Conservation (phyloP, 169 alveolate species). For the Eimeria praecox region DNA sequence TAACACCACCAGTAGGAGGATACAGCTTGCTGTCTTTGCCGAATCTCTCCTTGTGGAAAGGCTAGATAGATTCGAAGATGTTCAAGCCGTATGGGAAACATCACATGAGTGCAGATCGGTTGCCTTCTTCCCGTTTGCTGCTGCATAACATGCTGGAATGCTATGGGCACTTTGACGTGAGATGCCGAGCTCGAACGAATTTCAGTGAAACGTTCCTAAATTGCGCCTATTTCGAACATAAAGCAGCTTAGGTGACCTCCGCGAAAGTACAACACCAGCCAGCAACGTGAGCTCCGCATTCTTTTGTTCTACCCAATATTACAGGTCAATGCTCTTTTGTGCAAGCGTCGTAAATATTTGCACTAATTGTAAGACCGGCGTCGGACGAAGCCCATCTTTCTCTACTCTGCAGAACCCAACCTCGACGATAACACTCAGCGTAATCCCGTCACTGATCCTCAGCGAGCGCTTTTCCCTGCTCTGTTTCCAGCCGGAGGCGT, state of each 20-base stretch:
- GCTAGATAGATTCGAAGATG: background rate
- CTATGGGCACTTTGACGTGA: background rate
- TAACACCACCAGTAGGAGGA: background rate
- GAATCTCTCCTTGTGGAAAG: background rate
- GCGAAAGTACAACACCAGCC: too few relatives aligned
- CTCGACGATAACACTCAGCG: too few relatives aligned
- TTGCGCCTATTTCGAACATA: background rate
- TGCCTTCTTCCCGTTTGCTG: background rate
- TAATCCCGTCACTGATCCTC: conserved; percentile 34
- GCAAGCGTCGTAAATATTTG: too few relatives aligned
- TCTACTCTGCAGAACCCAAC: too few relatives aligned
- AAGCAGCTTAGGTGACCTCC: too few relatives aligned
- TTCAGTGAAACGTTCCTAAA: background rate
- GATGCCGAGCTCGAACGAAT: background rate
- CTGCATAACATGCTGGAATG: background rate
- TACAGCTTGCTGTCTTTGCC: background rate
- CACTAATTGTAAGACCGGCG: too few relatives aligned
- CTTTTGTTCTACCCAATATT: too few relatives aligned
- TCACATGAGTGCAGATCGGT: background rate
- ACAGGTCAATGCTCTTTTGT: too few relatives aligned
- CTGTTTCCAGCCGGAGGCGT: conserved; percentile 67
- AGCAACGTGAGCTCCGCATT: too few relatives aligned
- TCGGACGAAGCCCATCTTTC: too few relatives aligned
- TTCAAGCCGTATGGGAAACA: background rate
- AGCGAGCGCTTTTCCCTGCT: conserved; percentile 68